These are phyloP conservation scores for Myxozyma geophila DNA, from an alignment of 805 yeast genomes.

Conservation along the genomic window DNA sequence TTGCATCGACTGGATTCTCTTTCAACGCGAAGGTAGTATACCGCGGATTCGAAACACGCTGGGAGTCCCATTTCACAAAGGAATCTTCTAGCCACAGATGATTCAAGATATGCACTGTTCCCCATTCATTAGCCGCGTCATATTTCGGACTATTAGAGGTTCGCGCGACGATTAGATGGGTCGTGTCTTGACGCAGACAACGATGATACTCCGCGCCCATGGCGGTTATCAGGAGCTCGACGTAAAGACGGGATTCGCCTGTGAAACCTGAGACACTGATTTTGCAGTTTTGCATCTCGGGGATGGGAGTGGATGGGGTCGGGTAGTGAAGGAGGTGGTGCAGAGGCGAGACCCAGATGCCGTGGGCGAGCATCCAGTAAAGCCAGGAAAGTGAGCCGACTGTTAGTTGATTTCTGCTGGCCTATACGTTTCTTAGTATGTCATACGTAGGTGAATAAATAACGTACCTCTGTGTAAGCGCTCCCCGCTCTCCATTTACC, in stretches of 20 bases:
- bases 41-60: constrained; percentile 52
- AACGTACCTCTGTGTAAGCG: constrained; percentile 48
- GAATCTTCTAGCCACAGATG: constrained; percentile 91
- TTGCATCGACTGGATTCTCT: constrained; percentile 51
- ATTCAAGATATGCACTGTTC: constrained; percentile 61
- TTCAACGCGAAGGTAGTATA: constrained; percentile 55
- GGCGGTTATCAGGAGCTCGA: constrained; percentile 63
- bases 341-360: constrained; percentile 60
- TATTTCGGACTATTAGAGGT: constrained; percentile 55
- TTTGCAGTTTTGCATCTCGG: constrained; percentile 57
- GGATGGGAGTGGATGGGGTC: constrained; percentile 53
- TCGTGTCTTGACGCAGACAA: constrained; percentile 64
- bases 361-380: constrained; percentile 63
- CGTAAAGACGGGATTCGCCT: constrained; percentile 80
- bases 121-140: constrained; percentile 74
- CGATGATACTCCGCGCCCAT: constrained; percentile 80
- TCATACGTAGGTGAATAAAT: background rate
- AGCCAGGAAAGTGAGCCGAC: constrained; percentile 81
- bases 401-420: constrained; percentile 49
- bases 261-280: constrained; percentile 79
- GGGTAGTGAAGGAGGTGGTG: constrained; percentile 73
- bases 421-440: constrained; percentile 36
- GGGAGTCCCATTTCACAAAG: constrained; percentile 62
- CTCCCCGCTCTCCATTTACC: constrained; percentile 67
- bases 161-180: constrained; percentile 69